Conservation (phyloP, 2,329 filamentous ascomycete genomes). For the Falciphora oryzae region DNA sequence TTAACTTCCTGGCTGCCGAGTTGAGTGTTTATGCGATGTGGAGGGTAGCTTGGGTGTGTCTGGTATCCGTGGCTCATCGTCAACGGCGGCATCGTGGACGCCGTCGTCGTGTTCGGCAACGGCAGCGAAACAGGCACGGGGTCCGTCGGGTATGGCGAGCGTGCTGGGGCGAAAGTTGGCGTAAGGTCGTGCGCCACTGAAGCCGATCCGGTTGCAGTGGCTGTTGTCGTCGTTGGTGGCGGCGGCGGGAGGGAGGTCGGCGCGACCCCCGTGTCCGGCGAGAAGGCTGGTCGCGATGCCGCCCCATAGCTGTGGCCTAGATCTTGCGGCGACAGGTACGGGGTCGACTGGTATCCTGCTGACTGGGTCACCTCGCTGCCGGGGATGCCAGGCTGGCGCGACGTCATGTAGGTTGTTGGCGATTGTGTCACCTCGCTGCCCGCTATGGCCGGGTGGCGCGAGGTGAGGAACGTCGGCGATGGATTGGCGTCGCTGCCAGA, state of each 20-base stretch:
- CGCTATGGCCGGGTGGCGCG: background rate
- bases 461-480: background rate
- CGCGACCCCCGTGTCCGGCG: background rate
- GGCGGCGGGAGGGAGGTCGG: background rate
- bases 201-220: background rate
- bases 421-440: background rate
- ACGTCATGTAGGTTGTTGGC: background rate
- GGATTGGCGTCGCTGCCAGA: background rate
- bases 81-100: background rate
- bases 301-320: background rate
- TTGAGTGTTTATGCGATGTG: background rate
- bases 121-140: background rate
- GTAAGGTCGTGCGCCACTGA: background rate
- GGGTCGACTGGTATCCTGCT: background rate
- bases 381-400: background rate
- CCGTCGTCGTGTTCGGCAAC: background rate
- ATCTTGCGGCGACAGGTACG: background rate
- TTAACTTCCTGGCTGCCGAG: background rate
- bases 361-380: background rate
- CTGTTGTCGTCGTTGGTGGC: background rate
- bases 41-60: background rate
- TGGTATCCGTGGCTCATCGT: background rate
- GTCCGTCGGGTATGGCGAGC: background rate
- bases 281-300: background rate
- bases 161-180: background rate